These are phyloP conservation scores for Clitopilus passeckerianus DNA, from an alignment of 768 basidiomycete species.

Conservation along the genomic window DNA sequence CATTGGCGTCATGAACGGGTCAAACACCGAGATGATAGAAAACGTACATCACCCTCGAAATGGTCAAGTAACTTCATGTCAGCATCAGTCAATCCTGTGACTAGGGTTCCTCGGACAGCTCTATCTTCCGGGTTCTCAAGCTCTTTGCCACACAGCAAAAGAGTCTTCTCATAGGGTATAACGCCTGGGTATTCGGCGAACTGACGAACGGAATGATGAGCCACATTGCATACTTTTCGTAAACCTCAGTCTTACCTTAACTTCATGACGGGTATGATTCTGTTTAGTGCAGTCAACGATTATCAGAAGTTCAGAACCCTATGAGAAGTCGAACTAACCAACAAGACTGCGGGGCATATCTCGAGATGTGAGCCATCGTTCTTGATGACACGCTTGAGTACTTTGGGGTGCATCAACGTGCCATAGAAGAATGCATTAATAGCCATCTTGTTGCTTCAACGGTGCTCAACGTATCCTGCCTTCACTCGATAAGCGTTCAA, in stretches of 20 bases:
- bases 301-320: neutral
- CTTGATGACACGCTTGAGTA: constrained; percentile 71
- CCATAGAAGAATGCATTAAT: constrained; percentile 78
- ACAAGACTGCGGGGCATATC: constrained; percentile 69
- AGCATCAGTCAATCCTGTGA: constrained; percentile 57
- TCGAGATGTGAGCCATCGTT: constrained; percentile 60
- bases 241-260: constrained; percentile 43
- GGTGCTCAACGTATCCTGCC: neutral
- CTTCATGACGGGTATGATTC: constrained; percentile 79
- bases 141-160: constrained; percentile 39
- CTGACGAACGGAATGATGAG: constrained; percentile 23
- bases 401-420: constrained; percentile 83
- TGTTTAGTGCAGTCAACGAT: constrained; percentile 19
- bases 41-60: constrained; percentile 77
- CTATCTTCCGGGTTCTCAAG: constrained; percentile 52
- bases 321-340: constrained; percentile 38
- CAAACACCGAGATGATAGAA: neutral
- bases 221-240: neutral
- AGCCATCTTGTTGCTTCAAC: neutral
- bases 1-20: neutral
- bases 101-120: constrained; percentile 75
- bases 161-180: constrained; percentile 50
- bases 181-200: constrained; percentile 81
- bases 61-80: constrained; percentile 71
- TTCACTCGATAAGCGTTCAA: too few species aligned